Conservation (phyloP, 2,329 filamentous ascomycete genomes). For the Diaporthe caulivora region DNA sequence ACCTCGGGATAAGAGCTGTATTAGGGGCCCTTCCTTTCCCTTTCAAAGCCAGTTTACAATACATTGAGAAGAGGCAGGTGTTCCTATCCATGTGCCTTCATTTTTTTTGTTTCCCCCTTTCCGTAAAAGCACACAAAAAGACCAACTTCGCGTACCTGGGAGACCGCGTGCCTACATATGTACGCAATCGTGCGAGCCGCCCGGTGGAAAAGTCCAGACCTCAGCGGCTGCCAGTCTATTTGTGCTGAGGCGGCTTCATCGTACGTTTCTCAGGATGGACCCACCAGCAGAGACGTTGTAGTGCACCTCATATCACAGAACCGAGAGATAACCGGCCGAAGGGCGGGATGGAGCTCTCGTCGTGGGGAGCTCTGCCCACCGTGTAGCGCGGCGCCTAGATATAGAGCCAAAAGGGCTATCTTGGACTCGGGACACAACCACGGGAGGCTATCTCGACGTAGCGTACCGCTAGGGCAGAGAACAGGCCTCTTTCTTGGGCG, state of each 20-base stretch:
- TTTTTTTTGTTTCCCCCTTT: no score
- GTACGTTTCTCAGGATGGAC: background rate
- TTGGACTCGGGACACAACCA: background rate
- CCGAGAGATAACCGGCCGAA: background rate
- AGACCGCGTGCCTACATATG: no score
- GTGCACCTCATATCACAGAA: background rate
- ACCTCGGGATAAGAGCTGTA: no score
- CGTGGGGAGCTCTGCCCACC: background rate
- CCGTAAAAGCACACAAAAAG: no score
- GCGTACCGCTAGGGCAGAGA: slow-evolving; percentile 3
- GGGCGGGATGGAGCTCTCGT: background rate
- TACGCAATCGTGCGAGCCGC: background rate
- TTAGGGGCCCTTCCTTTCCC: background rate
- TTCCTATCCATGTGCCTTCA: no score
- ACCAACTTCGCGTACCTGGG: background rate
- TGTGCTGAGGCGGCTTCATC: background rate
- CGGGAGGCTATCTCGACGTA: slow-evolving; percentile 9
- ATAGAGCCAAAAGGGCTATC: background rate
- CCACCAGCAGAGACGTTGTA: background rate
- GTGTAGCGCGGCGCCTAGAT: background rate
- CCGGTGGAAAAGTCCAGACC: background rate
- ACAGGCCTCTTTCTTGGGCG: background rate
- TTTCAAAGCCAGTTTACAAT: background rate
- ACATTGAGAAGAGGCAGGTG: background rate
- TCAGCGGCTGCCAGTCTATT: background rate